phyloP scores from a whole-genome alignment of 768 basidiomycete genomes.

The Termitomyces sp. region DNA sequence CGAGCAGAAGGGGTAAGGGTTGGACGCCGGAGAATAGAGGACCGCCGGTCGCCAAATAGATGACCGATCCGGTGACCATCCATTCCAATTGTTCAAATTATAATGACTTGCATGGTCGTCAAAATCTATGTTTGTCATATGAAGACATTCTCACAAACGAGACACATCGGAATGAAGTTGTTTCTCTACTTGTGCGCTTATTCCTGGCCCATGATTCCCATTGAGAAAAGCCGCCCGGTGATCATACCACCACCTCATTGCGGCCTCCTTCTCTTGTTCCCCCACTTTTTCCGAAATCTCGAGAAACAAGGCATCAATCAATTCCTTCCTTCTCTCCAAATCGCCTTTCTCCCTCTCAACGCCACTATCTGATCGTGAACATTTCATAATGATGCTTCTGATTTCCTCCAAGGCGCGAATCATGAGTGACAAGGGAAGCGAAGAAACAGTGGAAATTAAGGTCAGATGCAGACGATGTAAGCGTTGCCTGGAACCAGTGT shows the following conservation, averaged over 20 bases:
- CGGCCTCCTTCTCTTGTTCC: constrained; percentile 63
- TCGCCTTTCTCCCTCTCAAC: constrained; percentile 6
- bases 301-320: constrained; percentile 52
- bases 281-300: constrained; percentile 62
- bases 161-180: background rate
- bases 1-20: constrained; percentile 4
- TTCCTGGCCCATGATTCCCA: background rate
- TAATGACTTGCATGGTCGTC: background rate
- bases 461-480: constrained; percentile 57
- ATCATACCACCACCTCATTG: constrained; percentile 70
- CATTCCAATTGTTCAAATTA: too few relatives aligned
- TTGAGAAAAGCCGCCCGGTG: constrained; percentile 19
- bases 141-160: constrained; percentile 8
- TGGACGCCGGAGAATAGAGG: constrained; percentile 11
- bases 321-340: constrained; percentile 26
- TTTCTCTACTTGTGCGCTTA: constrained; percentile 3
- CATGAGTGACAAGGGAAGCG: constrained; percentile 54
- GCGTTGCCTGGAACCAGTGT: constrained; percentile 17
- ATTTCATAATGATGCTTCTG: constrained; percentile 24
- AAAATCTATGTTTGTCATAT: background rate
- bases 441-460: constrained; percentile 59
- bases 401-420: constrained; percentile 48
- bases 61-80: constrained; percentile 21
- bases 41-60: constrained; percentile 15
- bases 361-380: constrained; percentile 18